Base-by-base conservation (phyloP, 2,329 filamentous ascomycete species). In the Lachnellula willkommii region DNA sequence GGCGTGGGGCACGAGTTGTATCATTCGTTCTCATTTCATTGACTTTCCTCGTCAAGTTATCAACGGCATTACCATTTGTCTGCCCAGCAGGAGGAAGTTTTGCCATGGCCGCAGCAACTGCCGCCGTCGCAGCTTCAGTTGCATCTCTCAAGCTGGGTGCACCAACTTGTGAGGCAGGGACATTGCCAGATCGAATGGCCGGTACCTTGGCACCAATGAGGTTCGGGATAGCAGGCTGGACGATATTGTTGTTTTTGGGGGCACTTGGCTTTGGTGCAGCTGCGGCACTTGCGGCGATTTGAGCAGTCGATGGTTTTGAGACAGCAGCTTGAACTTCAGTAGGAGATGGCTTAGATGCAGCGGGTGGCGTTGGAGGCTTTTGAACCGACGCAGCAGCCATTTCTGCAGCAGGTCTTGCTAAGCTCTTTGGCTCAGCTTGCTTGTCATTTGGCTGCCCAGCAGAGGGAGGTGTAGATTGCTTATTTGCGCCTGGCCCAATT, bases 81-180 rank as follows among this genome's bases (percentile, higher is more conserved):
- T 70, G 67, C n/a, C 63, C 65, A 22, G 64, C 62, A 35, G 68
- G 64, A 51, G 75, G 71, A 3, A 92, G 77, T 66, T 89, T 87
- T 1, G 88, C 86, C 85, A 91, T 90, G 2, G 89, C 89, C 42
- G 87, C 82, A 52, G 88, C 87, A n/a, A 90, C 88, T 8, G 88
- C 88, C 32, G 87, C 88, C 64, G 84, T 86, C 1, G 88, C 88
- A 40, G 86, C 83, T 68, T 87, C 83, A 0, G 88, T 91, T 1
- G 88, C 87, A 71, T 88, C 85, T 60, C 82, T 79, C 9, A 86
- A 74, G 47, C 74, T 69, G 8, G 74, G 68, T 11, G 74, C 73
- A 66, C 69, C 70, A 2, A 69, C 61, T 14, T 68, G 35, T 20
- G 53, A 24, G 45, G 57, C 36, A 22, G 52, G 11, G 32, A 46